Percentiles rank a stretch among this genome's conserved stretches.
Conservation (phyloP, 148 eudicot species). For the Spergularia bocconei region DNA sequence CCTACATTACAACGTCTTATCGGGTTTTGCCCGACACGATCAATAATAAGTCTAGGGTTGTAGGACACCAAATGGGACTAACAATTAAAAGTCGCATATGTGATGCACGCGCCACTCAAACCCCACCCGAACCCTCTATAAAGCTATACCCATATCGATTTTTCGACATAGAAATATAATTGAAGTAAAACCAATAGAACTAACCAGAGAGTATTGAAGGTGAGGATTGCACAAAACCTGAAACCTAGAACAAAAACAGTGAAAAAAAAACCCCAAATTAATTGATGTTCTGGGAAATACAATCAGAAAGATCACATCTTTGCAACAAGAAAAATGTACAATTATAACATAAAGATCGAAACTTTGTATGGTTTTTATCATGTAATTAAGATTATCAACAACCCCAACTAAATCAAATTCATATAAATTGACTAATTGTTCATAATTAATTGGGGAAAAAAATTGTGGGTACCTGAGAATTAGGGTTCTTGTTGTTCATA, state of each 20-base stretch:
- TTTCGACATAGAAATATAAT: not conserved
- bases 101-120: too few relatives aligned
- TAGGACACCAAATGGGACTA: too few relatives aligned
- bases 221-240: conserved; percentile 1
- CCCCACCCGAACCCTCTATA: not conserved
- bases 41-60: too few relatives aligned
- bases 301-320: not conserved
- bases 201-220: conserved; percentile 24
- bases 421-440: not conserved
- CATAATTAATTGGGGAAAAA: not conserved
- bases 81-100: too few relatives aligned
- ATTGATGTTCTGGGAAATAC: not conserved
- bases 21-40: too few relatives aligned
- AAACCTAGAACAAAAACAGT: conserved; percentile 11
- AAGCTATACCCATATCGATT: not conserved
- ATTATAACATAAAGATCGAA: not conserved
- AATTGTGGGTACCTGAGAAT: conserved; percentile 17
- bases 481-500: not conserved
- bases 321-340: not conserved
- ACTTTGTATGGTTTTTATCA: too few relatives aligned
- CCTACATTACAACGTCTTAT: too few relatives aligned
- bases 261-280: not conserved
- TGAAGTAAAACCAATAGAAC: not conserved
- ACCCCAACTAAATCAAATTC: not conserved
- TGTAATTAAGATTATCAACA: too few relatives aligned